Percentiles rank a stretch among this genome's conserved stretches.
Conservation (phyloP, 2,329 filamentous ascomycete species). For the Trichoderma harzianum region DNA sequence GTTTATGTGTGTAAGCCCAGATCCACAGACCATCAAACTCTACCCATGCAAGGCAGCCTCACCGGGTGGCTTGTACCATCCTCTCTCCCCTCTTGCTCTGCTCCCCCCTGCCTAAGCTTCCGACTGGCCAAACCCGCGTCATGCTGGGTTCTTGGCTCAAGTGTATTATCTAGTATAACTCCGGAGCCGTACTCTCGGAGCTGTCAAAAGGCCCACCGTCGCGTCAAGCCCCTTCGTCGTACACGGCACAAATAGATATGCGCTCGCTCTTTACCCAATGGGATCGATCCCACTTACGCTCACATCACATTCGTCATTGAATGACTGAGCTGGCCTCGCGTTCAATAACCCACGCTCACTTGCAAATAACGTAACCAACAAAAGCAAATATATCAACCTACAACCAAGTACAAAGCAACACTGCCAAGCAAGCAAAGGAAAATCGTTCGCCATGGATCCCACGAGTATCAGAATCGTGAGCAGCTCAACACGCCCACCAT, state of each 20-base stretch:
- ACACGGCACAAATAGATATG: constrained; percentile 6
- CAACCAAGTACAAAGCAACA: neutral
- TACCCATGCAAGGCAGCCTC: constrained; percentile 11
- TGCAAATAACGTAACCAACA: neutral
- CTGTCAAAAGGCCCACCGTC: constrained; percentile 3
- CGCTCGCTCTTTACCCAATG: neutral
- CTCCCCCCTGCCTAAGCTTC: neutral
- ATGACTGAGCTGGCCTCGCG: constrained; percentile 15
- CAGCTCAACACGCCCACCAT: constrained; percentile 10
- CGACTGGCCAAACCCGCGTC: neutral
- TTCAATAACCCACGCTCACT: neutral
- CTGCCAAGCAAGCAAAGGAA: neutral
- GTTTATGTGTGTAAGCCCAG: neutral
- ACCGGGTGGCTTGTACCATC: neutral
- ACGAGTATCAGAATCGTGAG: neutral
- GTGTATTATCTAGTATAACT: constrained; percentile 3
- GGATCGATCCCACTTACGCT: neutral
- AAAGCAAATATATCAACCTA: neutral
- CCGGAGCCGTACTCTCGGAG: constrained; percentile 9
- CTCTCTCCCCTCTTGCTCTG: neutral
- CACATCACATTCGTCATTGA: neutral
- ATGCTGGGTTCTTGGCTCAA: neutral
- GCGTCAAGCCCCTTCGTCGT: neutral
- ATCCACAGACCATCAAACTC: constrained; percentile 4
- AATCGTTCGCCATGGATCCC: constrained; percentile 16